Evolutionary conservation across 2,329 filamentous ascomycete species (phyloP).

Genomic region (Penicillium sumatraense): DNA sequence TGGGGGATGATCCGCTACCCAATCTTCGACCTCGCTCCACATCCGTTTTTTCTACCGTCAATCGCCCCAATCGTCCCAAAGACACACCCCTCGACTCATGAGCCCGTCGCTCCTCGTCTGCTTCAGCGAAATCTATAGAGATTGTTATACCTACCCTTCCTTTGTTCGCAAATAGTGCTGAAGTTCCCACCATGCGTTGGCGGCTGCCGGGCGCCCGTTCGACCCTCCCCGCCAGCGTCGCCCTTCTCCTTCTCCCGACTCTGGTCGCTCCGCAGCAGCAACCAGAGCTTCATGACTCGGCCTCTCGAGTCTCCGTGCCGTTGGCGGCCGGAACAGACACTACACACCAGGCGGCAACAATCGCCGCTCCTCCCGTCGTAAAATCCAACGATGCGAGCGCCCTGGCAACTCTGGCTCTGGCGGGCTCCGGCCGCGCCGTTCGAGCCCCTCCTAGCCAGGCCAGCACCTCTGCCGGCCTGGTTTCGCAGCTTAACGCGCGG

Average conservation of each 20-base stretch:
- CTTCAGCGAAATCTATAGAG: no score
- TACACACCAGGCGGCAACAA: conserved; percentile 17
- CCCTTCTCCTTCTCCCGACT: conserved; percentile 62
- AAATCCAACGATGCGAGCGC: conserved; percentile 78
- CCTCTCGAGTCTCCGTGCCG: conserved; percentile 34
- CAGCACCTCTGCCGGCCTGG: conserved; percentile 66
- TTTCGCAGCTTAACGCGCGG: conserved; percentile 91
- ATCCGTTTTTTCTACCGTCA: conserved; percentile 5
- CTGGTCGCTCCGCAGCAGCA: conserved; percentile 70
- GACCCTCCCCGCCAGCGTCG: conserved; percentile 61
- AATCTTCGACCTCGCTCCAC: conserved; percentile 25
- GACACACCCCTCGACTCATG: conserved; percentile 10
- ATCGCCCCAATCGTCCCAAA: conserved; percentile 4
- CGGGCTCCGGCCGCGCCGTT: conserved; percentile 73
- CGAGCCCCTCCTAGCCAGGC: conserved; percentile 85
- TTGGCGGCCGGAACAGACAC: conserved; percentile 27
- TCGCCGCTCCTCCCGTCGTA: conserved; percentile 34
- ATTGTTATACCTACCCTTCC: no score
- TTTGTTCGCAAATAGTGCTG: conserved; percentile 32
- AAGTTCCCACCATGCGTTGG: conserved; percentile 62
- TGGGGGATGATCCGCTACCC: conserved; percentile 31
- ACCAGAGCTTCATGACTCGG: conserved; percentile 37
- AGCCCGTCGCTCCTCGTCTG: conserved; percentile 2
- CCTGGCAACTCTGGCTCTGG: conserved; percentile 97
- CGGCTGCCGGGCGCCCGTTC: conserved; percentile 64